Percentiles rank a stretch among this genome's conserved stretches.
Evolutionary conservation across 176 grass and related monocot species (phyloP).

Genomic region (Microstegium vimineum): DNA sequence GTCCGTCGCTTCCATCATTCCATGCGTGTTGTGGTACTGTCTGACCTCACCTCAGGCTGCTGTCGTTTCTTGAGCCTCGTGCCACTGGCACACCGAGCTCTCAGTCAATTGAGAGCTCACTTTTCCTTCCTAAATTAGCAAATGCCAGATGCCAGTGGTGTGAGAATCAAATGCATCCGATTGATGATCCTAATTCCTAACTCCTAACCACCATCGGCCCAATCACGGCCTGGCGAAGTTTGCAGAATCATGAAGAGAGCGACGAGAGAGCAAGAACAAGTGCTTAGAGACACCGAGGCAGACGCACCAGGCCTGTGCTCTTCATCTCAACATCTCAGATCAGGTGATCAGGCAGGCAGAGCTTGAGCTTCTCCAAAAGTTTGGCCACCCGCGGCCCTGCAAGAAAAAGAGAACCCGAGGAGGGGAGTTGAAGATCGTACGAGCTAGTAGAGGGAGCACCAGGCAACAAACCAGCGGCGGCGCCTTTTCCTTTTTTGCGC

Average conservation of each 20-base stretch:
- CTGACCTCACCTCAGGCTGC: background rate
- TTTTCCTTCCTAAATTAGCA: constrained; percentile 2
- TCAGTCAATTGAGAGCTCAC: background rate
- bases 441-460: background rate
- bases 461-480: background rate
- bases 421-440: background rate
- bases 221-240: too few species aligned
- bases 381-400: background rate
- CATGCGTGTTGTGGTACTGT: background rate
- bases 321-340: background rate
- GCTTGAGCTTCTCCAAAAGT: too few species aligned
- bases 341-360: background rate
- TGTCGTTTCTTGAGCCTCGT: background rate
- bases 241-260: too few species aligned
- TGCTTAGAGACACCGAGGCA: too few species aligned
- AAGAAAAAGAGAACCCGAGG: background rate
- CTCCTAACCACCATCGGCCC: background rate
- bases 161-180: background rate
- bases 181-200: background rate
- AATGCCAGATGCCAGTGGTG: background rate
- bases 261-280: too few species aligned
- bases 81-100: background rate
- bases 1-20: constrained; percentile 11
- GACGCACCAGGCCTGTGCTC: too few species aligned
- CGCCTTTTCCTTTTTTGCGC: background rate